phyloP scores from a whole-genome alignment of 805 yeast species.

The Limtongia smithiae region DNA sequence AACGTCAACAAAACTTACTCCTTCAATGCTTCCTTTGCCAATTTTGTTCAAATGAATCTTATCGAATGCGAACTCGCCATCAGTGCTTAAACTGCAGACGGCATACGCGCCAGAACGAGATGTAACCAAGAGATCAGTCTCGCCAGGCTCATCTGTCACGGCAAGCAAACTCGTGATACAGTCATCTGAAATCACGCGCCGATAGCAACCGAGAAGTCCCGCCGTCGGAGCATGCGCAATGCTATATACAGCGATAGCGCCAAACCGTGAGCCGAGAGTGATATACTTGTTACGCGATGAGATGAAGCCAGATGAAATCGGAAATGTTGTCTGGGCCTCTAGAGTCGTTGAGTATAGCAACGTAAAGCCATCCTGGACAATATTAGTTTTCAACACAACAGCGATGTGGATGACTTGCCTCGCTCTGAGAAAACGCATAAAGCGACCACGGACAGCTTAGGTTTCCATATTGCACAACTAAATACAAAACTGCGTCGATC shows the following conservation, averaged over 20 bases:
- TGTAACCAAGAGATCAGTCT: conserved; percentile 14
- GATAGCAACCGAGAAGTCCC: conserved; percentile 8
- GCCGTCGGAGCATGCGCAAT: background rate
- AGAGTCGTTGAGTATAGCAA: conserved; percentile 24
- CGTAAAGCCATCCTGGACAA: background rate
- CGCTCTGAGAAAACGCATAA: conserved; percentile 37
- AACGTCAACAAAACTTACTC: conserved; percentile 37
- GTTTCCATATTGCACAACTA: conserved; percentile 65
- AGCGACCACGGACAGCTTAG: conserved; percentile 51
- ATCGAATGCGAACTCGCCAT: conserved; percentile 13
- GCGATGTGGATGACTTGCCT: background rate
- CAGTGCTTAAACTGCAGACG: conserved; percentile 9
- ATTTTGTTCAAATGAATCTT: conserved; percentile 57
- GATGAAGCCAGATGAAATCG: conserved; percentile 54
- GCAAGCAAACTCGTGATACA: conserved; percentile 8
- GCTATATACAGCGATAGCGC: conserved; percentile 58
- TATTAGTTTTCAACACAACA: too few species aligned
- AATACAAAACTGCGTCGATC: conserved; percentile 21
- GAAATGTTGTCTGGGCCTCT: conserved; percentile 46
- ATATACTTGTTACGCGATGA: conserved; percentile 43
- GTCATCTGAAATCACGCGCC: conserved; percentile 27
- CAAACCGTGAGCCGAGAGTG: conserved; percentile 68
- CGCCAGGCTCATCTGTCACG: background rate
- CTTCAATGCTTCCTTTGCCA: conserved; percentile 78
- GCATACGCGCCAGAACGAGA: conserved; percentile 21